Percentiles rank a stretch among this genome's conserved stretches.
Conservation (phyloP, 1,284 basidiomycete genomes). For the Stygiomarasmius scandens region DNA sequence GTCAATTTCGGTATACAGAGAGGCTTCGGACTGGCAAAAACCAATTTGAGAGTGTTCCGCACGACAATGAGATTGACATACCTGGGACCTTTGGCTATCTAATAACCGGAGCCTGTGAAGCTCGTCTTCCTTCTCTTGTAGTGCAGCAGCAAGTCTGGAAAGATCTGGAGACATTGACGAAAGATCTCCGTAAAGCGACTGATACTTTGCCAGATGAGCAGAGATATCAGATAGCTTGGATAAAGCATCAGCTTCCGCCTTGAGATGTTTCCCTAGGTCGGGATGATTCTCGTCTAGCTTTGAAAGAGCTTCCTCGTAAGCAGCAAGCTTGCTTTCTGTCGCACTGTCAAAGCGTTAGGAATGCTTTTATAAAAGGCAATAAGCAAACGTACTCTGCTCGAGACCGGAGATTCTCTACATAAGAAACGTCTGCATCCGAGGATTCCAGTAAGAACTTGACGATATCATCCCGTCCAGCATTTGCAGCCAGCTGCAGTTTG, state of each 20-base stretch:
- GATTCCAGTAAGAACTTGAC: slow-evolving; percentile 70
- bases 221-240: slow-evolving; percentile 50
- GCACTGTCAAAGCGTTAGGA: slow-evolving; percentile 8
- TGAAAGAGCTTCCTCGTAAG: slow-evolving; percentile 54
- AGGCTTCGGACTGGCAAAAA: slow-evolving; percentile 62
- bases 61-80: slow-evolving; percentile 23
- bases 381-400: slow-evolving; percentile 57
- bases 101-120: slow-evolving; percentile 58
- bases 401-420: slow-evolving; percentile 63
- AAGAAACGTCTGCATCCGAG: slow-evolving; percentile 59
- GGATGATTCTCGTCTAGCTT: slow-evolving; percentile 48
- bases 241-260: slow-evolving; percentile 55
- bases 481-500: slow-evolving; percentile 78
- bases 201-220: slow-evolving; percentile 60
- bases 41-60: neutral
- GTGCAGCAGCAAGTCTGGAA: slow-evolving; percentile 49
- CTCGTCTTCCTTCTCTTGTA: slow-evolving; percentile 69
- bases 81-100: slow-evolving; percentile 56
- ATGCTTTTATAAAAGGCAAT: slow-evolving; percentile 11
- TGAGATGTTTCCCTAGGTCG: slow-evolving; percentile 49
- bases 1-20: slow-evolving; percentile 86
- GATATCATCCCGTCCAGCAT: slow-evolving; percentile 71
- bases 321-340: slow-evolving; percentile 47
- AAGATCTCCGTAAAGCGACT: slow-evolving; percentile 62
- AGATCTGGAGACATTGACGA: slow-evolving; percentile 53